Conservation (phyloP, 2,329 filamentous ascomycete species). For the Dendryphion nanum region DNA sequence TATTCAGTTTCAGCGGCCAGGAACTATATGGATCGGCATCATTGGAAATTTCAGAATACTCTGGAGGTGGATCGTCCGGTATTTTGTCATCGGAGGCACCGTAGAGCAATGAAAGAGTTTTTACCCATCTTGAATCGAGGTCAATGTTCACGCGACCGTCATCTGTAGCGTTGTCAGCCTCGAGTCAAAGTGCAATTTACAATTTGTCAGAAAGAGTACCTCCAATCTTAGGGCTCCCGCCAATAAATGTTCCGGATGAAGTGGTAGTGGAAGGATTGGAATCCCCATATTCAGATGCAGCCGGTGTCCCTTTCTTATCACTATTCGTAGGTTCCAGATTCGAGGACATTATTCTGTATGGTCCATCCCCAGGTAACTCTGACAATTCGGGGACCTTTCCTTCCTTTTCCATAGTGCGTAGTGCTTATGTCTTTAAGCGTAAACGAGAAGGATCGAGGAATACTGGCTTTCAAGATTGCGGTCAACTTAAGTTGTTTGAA, state of each 20-base stretch:
- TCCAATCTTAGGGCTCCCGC: not conserved
- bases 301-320: no score
- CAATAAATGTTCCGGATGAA: not conserved
- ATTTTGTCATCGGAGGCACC: not conserved
- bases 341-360: not conserved
- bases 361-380: not conserved
- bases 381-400: not conserved
- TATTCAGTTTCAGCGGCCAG: slow-evolving; percentile 34
- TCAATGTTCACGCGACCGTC: slow-evolving; percentile 28
- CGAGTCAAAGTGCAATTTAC: not conserved
- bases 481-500: no score
- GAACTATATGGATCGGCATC: slow-evolving; percentile 4
- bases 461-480: no score
- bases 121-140: slow-evolving; percentile 17
- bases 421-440: no score
- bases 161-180: slow-evolving; percentile 7
- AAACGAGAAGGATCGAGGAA: no score
- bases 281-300: no score
- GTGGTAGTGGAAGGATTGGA: not conserved
- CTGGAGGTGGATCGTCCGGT: slow-evolving; percentile 5
- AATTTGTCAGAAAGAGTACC: not conserved
- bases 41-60: slow-evolving; percentile 4
- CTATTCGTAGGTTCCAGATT: not conserved
- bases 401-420: not conserved
- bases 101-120: slow-evolving; percentile 16